Evolutionary conservation across 208 protist genomes (phyloP).

Genomic region (Porcisia hertigi): DNA sequence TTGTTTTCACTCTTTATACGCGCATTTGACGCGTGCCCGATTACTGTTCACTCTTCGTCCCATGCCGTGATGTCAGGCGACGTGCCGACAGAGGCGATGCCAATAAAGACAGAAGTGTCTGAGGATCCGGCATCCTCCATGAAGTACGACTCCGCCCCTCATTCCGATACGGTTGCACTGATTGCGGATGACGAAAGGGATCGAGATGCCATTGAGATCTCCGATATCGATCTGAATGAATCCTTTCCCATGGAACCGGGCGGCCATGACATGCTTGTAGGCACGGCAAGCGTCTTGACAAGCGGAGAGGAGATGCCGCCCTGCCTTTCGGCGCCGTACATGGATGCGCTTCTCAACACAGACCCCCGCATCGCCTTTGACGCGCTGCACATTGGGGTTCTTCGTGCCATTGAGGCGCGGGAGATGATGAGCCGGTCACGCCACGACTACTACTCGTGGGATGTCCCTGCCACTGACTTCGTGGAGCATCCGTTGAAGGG

Average conservation of each 20-base stretch:
- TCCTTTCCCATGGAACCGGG: neutral
- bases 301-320: constrained; percentile 22
- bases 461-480: constrained; percentile 10
- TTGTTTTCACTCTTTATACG: too few species aligned
- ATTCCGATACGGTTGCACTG: neutral
- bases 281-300: constrained; percentile 5
- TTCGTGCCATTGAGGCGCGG: constrained; percentile 40
- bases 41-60: too few species aligned
- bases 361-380: constrained; percentile 76
- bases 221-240: constrained; percentile 2
- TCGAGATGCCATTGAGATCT: constrained; percentile 15
- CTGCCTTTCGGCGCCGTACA: constrained; percentile 32
- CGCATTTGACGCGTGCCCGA: too few species aligned
- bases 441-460: constrained; percentile 20
- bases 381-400: constrained; percentile 57
- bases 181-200: constrained; percentile 2
- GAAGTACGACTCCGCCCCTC: neutral
- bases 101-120: neutral
- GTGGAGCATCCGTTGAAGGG: neutral
- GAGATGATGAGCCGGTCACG: constrained; percentile 16
- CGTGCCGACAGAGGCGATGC: neutral
- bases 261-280: constrained; percentile 3
- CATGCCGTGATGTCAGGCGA: too few species aligned
- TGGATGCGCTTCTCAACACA: constrained; percentile 57
- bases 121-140: neutral